These are phyloP conservation scores for Boletales sp. DNA, from an alignment of 768 basidiomycete species.

Conservation along the genomic window DNA sequence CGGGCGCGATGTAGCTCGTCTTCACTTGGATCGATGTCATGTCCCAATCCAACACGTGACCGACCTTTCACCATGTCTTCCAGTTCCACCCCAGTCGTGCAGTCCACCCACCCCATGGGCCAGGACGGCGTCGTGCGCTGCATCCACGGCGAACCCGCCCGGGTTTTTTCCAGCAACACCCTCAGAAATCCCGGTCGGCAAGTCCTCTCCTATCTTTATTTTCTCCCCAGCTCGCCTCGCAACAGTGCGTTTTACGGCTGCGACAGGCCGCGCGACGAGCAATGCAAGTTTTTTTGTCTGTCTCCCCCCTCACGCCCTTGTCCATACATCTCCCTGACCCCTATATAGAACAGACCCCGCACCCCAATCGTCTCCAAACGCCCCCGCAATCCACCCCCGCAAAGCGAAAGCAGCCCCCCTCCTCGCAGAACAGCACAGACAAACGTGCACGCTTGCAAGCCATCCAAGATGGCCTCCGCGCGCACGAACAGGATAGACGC, in stretches of 20 bases:
- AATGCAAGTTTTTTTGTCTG: constrained; percentile 29
- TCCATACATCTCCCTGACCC: background rate
- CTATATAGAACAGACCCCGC: background rate
- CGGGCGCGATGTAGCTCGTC: constrained; percentile 47
- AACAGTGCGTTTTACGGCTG: constrained; percentile 39
- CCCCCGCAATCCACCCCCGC: constrained; percentile 1
- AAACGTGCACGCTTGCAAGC: constrained; percentile 3
- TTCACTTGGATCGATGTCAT: constrained; percentile 37
- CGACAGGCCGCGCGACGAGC: constrained; percentile 3
- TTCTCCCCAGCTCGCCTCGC: background rate
- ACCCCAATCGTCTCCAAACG: background rate
- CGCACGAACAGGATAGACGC: background rate
- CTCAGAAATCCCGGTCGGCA: constrained; percentile 35
- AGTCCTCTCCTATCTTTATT: background rate
- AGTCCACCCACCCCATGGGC: constrained; percentile 23
- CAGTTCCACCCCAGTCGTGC: background rate
- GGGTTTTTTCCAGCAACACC: constrained; percentile 29
- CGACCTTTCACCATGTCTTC: background rate
- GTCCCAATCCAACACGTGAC: constrained; percentile 19
- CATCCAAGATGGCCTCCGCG: constrained; percentile 14
- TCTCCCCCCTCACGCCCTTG: background rate
- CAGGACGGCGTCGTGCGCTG: constrained; percentile 34
- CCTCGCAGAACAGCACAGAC: background rate
- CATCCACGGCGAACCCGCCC: constrained; percentile 25
- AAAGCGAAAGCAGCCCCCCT: constrained; percentile 1